Percentiles rank a stretch among this genome's conserved stretches.
These are phyloP conservation scores for Psilocybe subaeruginosa DNA, from an alignment of 768 basidiomycete genomes.

Conservation along the genomic window DNA sequence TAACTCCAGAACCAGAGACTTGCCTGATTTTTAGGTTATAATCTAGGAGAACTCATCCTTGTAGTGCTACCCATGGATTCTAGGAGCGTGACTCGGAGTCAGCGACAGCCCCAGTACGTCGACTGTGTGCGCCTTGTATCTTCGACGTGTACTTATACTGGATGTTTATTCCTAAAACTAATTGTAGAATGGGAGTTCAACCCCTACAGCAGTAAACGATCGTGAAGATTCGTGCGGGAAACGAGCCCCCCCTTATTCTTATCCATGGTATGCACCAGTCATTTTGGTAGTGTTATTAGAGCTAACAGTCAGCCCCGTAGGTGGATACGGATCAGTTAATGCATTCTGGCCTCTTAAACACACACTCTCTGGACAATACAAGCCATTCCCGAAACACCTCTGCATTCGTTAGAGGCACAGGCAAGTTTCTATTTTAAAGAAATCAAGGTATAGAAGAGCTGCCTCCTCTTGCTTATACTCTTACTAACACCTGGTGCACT, in stretches of 20 bases:
- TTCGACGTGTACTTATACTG: no score
- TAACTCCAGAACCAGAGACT: no score
- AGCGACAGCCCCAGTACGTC: no score
- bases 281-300: neutral
- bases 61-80: no score
- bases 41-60: no score
- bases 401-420: neutral
- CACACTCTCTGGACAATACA: neutral
- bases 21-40: no score
- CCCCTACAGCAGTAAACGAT: neutral
- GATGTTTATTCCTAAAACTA: no score
- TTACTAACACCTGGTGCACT: neutral
- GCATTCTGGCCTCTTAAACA: neutral
- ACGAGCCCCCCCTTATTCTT: neutral
- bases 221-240: neutral
- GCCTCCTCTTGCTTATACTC: neutral
- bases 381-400: conserved; percentile 4
- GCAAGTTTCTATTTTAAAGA: neutral
- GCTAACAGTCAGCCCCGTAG: neutral
- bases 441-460: neutral
- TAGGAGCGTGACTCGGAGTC: no score
- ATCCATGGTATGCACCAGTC: neutral
- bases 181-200: no score
- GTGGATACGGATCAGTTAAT: neutral
- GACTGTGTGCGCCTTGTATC: no score